Evolutionary conservation across 257 asterid species (phyloP).

Genomic region (Fraxinus quadrangulata): DNA sequence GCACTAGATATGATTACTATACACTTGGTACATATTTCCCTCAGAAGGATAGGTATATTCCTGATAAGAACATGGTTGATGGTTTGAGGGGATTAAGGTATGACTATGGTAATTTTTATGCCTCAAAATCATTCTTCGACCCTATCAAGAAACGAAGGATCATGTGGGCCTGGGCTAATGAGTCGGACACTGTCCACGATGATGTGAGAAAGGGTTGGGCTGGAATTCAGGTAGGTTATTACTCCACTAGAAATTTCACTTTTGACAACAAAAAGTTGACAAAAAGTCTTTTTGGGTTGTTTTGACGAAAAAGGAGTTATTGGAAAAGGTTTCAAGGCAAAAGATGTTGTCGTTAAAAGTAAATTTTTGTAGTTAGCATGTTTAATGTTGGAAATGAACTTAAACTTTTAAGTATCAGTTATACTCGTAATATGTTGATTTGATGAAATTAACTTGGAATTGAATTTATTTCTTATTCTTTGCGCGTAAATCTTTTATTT

Average conservation of each 20-base stretch:
- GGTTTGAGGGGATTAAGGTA: slow-evolving; percentile 48
- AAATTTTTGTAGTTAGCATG: too few relatives aligned
- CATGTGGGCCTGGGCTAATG: slow-evolving; percentile 59
- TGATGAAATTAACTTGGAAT: too few relatives aligned
- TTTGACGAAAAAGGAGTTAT: too few relatives aligned
- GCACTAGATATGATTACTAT: slow-evolving; percentile 47
- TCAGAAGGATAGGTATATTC: slow-evolving; percentile 33
- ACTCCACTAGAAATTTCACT: not conserved
- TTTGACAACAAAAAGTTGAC: too few relatives aligned
- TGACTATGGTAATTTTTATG: slow-evolving; percentile 58
- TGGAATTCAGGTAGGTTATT: slow-evolving; percentile 40
- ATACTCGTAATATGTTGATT: too few relatives aligned
- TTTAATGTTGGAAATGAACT: too few relatives aligned
- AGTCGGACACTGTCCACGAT: slow-evolving; percentile 34
- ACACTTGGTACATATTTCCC: slow-evolving; percentile 41
- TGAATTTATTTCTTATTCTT: too few relatives aligned
- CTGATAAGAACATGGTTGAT: slow-evolving; percentile 39
- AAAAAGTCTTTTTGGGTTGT: too few relatives aligned
- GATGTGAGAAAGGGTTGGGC: slow-evolving; percentile 54
- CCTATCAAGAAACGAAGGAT: slow-evolving; percentile 42
- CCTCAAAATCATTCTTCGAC: slow-evolving; percentile 55
- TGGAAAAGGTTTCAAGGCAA: too few relatives aligned
- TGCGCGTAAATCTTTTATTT: not conserved
- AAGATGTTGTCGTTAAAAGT: too few relatives aligned
- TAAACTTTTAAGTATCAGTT: too few relatives aligned